These are phyloP conservation scores for Anisodus tanguticus DNA, from an alignment of 257 asterid genomes.

Conservation along the genomic window DNA sequence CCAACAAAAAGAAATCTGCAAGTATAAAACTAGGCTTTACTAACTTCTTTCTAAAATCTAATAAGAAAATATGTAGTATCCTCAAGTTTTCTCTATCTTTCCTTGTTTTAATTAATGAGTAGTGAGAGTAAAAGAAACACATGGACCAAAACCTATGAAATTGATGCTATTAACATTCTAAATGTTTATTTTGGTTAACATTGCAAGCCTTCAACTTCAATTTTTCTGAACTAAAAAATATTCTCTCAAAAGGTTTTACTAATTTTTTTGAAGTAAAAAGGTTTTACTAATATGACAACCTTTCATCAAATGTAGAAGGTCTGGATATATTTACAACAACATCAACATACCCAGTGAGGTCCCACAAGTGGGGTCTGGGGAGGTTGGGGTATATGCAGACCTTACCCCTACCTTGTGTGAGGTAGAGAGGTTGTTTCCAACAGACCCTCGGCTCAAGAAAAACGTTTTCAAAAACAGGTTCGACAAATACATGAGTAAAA, in stretches of 20 bases:
- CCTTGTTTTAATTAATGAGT: background rate
- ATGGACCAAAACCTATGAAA: slow-evolving; percentile 11
- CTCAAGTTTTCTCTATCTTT: background rate
- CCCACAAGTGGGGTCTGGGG: too few species aligned
- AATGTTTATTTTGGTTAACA: slow-evolving; percentile 4
- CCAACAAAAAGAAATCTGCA: background rate
- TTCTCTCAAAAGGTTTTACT: background rate
- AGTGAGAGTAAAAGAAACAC: background rate
- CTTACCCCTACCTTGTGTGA: too few species aligned
- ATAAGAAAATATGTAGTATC: background rate
- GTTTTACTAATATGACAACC: background rate
- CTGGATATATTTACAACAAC: background rate
- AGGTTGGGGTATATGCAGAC: too few species aligned
- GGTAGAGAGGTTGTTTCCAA: too few species aligned
- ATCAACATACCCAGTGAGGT: background rate
- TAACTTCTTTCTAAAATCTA: too few species aligned
- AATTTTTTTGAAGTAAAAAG: background rate
- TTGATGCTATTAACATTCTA: slow-evolving; percentile 12
- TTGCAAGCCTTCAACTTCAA: slow-evolving; percentile 16
- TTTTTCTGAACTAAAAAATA: slow-evolving; percentile 1
- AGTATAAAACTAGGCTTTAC: too few species aligned
- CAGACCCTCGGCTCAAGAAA: too few species aligned
- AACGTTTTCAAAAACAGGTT: too few species aligned
- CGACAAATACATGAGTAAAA: too few species aligned
- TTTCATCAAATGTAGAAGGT: background rate